Base-by-base conservation (phyloP, 257 asterid species). In the Echium plantagineum region DNA sequence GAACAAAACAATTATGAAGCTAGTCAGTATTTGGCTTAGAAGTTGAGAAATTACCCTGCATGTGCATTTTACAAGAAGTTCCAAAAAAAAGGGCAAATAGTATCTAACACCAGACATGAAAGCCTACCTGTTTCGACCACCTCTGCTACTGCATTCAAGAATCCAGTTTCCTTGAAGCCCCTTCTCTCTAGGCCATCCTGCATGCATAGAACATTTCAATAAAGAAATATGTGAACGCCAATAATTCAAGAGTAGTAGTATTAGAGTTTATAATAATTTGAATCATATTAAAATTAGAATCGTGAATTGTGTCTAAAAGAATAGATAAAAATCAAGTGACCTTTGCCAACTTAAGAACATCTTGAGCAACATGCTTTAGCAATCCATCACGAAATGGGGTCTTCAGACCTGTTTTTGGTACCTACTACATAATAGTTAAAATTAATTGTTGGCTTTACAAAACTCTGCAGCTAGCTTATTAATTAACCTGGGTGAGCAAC, bases 361-460 rank as follows among this genome's bases (percentile, higher is more conserved):
- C 94, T 73, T 89, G 94, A 19, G 97, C 97, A 28, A 89, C 89
- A 66, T 93, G 97, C 90, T 85, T 89, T 69, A 93, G 83, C 80
- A 93, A 76, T 59, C 98, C 98, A 55, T 93, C 98, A 20, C 97
- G 97, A 71, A 93, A 93, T 52, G 97, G 98, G 6, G 96, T 93
- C 80, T 84, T 82, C 78, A 93, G 66, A 52, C 98, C 98, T 72
- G 69, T 74, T 52, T 69, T 71, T 49, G 96, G 87, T 28, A 93
- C 98, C 98, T 91, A 79, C 54, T 26, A 77, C 38, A 78, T 35
- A 52, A 66, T 56, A 65, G 63, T 68, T 59, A 61, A 15, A 56
- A 26, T 54, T 55, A 28, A 26, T 28, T 47, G 15, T 9, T 46
- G 31, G 5, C 53, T 20, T 20, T 58, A 32, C 51, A 16, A 21